A percentile compares a stretch with the other conserved stretches of the same genome.
These are phyloP conservation scores for Cryptococcus sp. DNA, from an alignment of 1,284 basidiomycete genomes.

Conservation along the genomic window DNA sequence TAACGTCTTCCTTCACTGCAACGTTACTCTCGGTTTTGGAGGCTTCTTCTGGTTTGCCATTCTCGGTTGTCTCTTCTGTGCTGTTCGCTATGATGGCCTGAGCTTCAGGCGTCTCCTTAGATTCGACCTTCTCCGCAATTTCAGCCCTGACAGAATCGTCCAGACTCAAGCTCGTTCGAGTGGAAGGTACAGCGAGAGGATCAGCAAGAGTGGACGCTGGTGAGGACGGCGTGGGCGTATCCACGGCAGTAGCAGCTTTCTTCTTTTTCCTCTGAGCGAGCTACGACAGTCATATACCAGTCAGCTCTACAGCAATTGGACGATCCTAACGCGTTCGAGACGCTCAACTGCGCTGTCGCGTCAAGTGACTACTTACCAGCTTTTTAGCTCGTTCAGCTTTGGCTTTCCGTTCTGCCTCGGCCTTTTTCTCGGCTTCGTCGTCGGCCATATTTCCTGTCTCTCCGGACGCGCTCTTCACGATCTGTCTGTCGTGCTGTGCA, in stretches of 20 bases:
- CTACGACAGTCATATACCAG: neutral
- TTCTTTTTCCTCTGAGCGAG: slow-evolving; percentile 34
- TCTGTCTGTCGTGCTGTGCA: neutral
- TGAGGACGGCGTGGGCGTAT: slow-evolving; percentile 15
- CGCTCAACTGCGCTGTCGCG: neutral
- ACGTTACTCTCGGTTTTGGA: slow-evolving; percentile 5
- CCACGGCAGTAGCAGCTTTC: slow-evolving; percentile 12
- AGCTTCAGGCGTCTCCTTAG: neutral
- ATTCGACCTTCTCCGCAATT: slow-evolving; percentile 1
- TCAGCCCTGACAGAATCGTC: slow-evolving; percentile 18
- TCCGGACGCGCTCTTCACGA: neutral
- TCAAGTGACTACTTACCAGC: slow-evolving; percentile 31
- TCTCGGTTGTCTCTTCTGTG: neutral
- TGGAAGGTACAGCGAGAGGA: slow-evolving; percentile 20
- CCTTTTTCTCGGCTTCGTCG: slow-evolving; percentile 5
- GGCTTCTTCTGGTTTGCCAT: no score
- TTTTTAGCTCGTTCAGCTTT: slow-evolving; percentile 50
- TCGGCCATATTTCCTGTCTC: slow-evolving; percentile 2
- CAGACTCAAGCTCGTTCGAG: slow-evolving; percentile 34
- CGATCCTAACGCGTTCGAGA: neutral
- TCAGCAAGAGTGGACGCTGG: slow-evolving; percentile 21
- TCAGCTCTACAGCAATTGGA: neutral
- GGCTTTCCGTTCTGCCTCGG: slow-evolving; percentile 44
- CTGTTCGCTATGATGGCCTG: neutral
- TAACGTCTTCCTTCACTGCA: neutral